Conservation (phyloP, 768 basidiomycete species). For the Rhodotorula diobovata region DNA sequence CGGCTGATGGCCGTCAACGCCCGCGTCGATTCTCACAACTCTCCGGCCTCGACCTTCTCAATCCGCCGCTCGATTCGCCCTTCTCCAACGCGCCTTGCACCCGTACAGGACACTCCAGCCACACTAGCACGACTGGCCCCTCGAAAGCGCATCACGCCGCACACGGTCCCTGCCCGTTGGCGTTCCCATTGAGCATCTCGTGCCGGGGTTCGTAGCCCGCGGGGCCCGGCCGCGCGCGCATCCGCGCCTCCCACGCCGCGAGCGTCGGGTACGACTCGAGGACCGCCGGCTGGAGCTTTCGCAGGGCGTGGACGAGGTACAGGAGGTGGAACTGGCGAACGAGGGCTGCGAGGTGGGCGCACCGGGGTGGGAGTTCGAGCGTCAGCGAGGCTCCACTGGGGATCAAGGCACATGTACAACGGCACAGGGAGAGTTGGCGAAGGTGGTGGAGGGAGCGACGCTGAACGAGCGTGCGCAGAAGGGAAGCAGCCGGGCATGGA, state of each 20-base stretch:
- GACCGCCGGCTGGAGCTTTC: neutral
- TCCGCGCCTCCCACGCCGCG: neutral
- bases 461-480: neutral
- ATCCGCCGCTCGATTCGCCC: too few relatives aligned
- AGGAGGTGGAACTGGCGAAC: slow-evolving; percentile 21
- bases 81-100: too few relatives aligned
- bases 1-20: too few relatives aligned
- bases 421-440: too few relatives aligned
- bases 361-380: neutral
- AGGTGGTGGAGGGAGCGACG: neutral
- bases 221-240: neutral
- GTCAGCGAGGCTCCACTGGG: too few relatives aligned
- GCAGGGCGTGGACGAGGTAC: slow-evolving; percentile 4
- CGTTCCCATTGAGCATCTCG: neutral
- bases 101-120: too few relatives aligned
- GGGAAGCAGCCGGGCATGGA: too few relatives aligned
- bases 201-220: neutral
- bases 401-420: too few relatives aligned
- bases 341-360: slow-evolving; percentile 5
- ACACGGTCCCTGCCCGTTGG: neutral
- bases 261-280: slow-evolving; percentile 7
- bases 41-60: too few relatives aligned
- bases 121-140: neutral
- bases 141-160: neutral
- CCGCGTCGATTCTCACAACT: too few relatives aligned